These are phyloP conservation scores for Lojkania enalia DNA, from an alignment of 2,329 filamentous ascomycete genomes.

Conservation along the genomic window DNA sequence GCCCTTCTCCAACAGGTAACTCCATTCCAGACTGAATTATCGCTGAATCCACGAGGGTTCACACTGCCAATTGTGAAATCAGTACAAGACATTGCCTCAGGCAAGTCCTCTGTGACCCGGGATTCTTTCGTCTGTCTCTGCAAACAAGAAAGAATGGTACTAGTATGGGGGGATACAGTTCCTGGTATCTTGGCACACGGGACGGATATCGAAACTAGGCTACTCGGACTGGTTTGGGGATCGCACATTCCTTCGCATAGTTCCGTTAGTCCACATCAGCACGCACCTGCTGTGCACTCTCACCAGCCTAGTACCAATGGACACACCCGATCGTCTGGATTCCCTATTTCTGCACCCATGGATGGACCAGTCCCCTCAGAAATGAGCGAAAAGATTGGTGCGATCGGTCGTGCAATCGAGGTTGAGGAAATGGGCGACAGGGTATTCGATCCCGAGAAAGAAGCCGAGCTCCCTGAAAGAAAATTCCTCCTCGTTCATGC, in stretches of 20 bases:
- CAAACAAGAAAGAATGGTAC: constrained; percentile 68
- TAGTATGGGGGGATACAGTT: constrained; percentile 81
- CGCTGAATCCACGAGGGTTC: constrained; percentile 42
- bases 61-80: constrained; percentile 53
- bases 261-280: constrained; percentile 12
- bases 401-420: constrained; percentile 28
- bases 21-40: constrained; percentile 49
- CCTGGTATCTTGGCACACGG: constrained; percentile 70
- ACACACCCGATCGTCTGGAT: constrained; percentile 19
- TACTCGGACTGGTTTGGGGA: constrained; percentile 46
- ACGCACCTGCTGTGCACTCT: constrained; percentile 13
- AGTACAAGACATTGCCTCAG: constrained; percentile 44
- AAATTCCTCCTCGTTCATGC: constrained; percentile 30
- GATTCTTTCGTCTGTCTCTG: constrained; percentile 82
- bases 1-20: constrained; percentile 48
- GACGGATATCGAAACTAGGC: constrained; percentile 71
- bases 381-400: constrained; percentile 32
- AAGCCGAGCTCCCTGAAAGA: constrained; percentile 25
- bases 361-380: constrained; percentile 18
- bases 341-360: constrained; percentile 27
- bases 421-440: constrained; percentile 31
- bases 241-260: constrained; percentile 24
- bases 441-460: constrained; percentile 28
- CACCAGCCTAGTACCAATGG: constrained; percentile 16
- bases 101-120: constrained; percentile 58